phyloP scores from a whole-genome alignment of 2,329 filamentous ascomycete species.

The Trichoderma atroviride region DNA sequence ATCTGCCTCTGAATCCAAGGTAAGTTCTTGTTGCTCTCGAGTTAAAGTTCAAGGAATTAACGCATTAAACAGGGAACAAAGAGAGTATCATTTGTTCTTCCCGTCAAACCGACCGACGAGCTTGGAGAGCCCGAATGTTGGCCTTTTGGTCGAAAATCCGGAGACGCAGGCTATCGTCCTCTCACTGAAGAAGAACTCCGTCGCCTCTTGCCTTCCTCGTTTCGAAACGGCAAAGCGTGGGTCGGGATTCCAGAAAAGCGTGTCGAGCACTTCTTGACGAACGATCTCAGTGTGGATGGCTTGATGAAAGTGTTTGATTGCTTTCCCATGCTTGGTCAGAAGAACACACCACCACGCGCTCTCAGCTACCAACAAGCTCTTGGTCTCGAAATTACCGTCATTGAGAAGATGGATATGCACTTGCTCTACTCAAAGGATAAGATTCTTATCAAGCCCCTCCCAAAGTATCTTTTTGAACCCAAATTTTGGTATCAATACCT shows the following conservation, averaged over 20 bases:
- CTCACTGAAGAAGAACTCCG: background rate
- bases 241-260: background rate
- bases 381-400: conserved; percentile 13
- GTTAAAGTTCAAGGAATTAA: background rate
- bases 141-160: background rate
- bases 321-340: conserved; percentile 16
- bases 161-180: too few species aligned
- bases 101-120: background rate
- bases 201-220: conserved; percentile 1
- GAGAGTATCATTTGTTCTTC: background rate
- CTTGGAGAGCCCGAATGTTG: background rate
- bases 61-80: background rate
- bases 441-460: conserved; percentile 25
- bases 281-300: conserved; percentile 4
- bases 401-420: conserved; percentile 21
- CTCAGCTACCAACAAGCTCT: conserved; percentile 21
- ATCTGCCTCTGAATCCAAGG: background rate
- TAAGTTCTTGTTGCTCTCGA: background rate
- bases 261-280: background rate
- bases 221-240: background rate
- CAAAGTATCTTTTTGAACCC: conserved; percentile 10
- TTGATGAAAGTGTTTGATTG: background rate
- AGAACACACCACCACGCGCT: background rate
- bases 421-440: conserved; percentile 1
- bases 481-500: conserved; percentile 11